Percentiles rank a stretch among this genome's conserved stretches.
phyloP scores from a whole-genome alignment of 2,329 filamentous ascomycete species.

The Colletotrichum coccodes region DNA sequence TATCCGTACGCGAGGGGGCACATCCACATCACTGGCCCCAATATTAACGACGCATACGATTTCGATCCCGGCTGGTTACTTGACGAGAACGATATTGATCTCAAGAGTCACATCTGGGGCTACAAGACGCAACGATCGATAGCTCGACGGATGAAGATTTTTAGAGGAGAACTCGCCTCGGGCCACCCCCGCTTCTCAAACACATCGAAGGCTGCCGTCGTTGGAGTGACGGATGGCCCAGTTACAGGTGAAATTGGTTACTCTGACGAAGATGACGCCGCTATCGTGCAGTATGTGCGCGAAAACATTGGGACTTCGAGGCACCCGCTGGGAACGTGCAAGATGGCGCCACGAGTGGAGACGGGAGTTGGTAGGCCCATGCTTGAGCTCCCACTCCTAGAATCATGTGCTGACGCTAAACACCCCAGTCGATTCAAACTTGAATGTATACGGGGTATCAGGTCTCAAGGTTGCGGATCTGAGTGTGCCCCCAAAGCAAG shows the following conservation, averaged over 20 bases:
- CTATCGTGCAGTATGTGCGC: constrained; percentile 56
- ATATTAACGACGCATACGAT: constrained; percentile 50
- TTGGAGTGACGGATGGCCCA: constrained; percentile 55
- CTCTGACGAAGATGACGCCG: constrained; percentile 58
- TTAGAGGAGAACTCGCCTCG: constrained; percentile 55
- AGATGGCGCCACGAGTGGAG: constrained; percentile 53
- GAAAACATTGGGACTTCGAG: constrained; percentile 53
- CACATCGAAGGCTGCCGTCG: constrained; percentile 53
- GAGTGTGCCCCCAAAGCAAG: constrained; percentile 48
- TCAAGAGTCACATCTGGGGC: constrained; percentile 70
- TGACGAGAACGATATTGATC: constrained; percentile 59
- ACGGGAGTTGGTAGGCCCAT: constrained; percentile 44
- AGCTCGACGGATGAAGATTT: constrained; percentile 64
- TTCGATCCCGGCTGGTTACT: constrained; percentile 64
- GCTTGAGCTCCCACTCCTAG: neutral
- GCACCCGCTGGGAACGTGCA: constrained; percentile 57
- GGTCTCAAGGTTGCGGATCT: constrained; percentile 53
- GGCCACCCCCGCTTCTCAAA: constrained; percentile 56
- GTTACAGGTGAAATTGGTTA: constrained; percentile 54
- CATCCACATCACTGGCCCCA: constrained; percentile 59
- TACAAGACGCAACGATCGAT: constrained; percentile 75
- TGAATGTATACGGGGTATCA: constrained; percentile 54
- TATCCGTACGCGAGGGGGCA: constrained; percentile 70
- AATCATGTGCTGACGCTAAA: neutral
- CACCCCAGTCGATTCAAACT: constrained; percentile 45